Evolutionary conservation across 768 basidiomycete genomes (phyloP).

Genomic region (Gyrodon lividus): DNA sequence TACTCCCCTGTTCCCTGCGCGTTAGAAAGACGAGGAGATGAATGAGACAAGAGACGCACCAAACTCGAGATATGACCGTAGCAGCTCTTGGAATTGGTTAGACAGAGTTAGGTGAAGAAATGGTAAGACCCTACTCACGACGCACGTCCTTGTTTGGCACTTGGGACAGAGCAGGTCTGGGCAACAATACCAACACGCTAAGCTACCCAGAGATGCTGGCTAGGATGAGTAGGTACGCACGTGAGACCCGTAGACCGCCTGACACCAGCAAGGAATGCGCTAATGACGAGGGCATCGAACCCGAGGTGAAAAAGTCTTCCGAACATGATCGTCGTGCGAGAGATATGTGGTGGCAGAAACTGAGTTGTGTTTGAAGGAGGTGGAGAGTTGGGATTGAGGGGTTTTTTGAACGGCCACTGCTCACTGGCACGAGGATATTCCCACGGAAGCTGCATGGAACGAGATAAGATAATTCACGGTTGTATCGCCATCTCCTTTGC

Average conservation of each 20-base stretch:
- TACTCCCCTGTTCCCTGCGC: slow-evolving; percentile 63
- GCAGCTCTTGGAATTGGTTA: slow-evolving; percentile 47
- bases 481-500: too few relatives aligned
- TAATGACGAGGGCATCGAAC: slow-evolving; percentile 76
- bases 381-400: neutral
- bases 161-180: slow-evolving; percentile 68
- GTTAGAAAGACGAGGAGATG: neutral
- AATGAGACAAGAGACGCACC: slow-evolving; percentile 44
- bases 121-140: slow-evolving; percentile 49
- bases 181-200: neutral
- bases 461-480: neutral
- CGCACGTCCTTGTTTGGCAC: slow-evolving; percentile 89
- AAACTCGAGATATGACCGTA: slow-evolving; percentile 76
- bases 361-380: neutral
- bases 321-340: slow-evolving; percentile 20
- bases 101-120: neutral
- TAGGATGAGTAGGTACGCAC: slow-evolving; percentile 45
- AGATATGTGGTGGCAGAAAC: too few relatives aligned
- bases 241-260: slow-evolving; percentile 83
- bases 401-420: too few relatives aligned
- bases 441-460: slow-evolving; percentile 12
- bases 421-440: too few relatives aligned
- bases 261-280: slow-evolving; percentile 81
- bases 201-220: neutral
- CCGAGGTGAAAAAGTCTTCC: slow-evolving; percentile 56